phyloP scores from a whole-genome alignment of 345 rosid genomes.

The Mercurialis annua region DNA sequence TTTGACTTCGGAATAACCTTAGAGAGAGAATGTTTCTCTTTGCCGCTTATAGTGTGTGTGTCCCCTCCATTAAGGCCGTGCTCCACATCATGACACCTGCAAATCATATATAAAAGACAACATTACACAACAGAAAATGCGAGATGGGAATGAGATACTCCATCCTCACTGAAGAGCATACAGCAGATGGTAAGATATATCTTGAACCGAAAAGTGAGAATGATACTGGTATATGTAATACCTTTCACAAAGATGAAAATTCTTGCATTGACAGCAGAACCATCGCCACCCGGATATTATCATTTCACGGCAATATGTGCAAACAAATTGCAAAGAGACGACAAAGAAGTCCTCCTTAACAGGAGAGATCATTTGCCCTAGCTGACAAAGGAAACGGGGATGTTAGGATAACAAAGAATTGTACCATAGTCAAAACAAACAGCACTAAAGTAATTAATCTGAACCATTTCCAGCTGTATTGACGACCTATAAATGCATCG shows the following conservation, averaged over 20 bases:
- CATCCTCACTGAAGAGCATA: neutral
- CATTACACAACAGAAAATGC: neutral
- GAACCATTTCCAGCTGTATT: neutral
- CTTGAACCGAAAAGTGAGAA: neutral
- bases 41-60: conserved; percentile 23
- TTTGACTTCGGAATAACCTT: conserved; percentile 35
- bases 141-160: too few relatives aligned
- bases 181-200: neutral
- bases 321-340: conserved; percentile 50
- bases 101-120: conserved; percentile 7
- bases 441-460: conserved; percentile 1
- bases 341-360: conserved; percentile 58
- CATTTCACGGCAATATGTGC: conserved; percentile 41
- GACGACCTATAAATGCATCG: neutral
- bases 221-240: conserved; percentile 9
- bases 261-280: conserved; percentile 59
- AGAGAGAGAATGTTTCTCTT: conserved; percentile 49
- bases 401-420: conserved; percentile 8
- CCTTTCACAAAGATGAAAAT: conserved; percentile 66
- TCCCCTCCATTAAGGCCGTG: conserved; percentile 22
- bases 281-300: conserved; percentile 55
- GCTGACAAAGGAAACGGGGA: conserved; percentile 33
- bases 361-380: conserved; percentile 39
- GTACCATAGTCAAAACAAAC: neutral
- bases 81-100: conserved; percentile 52